These are phyloP conservation scores for Vanrija sp. DNA, from an alignment of 1,284 basidiomycete species.

Conservation along the genomic window DNA sequence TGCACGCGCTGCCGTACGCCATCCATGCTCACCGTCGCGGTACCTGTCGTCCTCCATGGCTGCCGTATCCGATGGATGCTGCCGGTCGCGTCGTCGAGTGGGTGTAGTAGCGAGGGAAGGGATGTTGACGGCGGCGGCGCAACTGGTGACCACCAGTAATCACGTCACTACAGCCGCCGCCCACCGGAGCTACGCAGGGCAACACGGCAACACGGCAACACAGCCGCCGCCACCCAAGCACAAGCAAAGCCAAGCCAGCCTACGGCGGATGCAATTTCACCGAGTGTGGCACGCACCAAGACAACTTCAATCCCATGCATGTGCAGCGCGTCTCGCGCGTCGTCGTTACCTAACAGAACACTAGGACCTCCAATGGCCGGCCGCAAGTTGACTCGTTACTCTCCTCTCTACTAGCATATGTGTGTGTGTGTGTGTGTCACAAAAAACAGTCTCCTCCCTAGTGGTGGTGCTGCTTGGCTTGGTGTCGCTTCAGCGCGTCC, in stretches of 20 bases:
- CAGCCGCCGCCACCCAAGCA: neutral
- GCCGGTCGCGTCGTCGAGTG: neutral
- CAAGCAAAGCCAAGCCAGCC: too few species aligned
- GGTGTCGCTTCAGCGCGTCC: slow-evolving; percentile 46
- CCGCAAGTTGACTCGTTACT: too few species aligned
- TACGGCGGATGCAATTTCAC: neutral
- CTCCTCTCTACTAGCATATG: too few species aligned
- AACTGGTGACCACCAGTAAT: neutral
- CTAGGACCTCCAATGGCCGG: too few species aligned
- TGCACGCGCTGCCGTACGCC: neutral
- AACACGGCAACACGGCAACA: too few species aligned
- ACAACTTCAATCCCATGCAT: too few species aligned
- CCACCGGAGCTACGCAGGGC: neutral
- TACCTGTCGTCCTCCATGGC: neutral
- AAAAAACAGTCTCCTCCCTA: neutral
- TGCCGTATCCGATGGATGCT: neutral
- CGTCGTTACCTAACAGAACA: too few species aligned
- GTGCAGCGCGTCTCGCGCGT: too few species aligned
- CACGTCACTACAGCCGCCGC: too few species aligned
- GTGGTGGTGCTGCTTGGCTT: slow-evolving; percentile 41
- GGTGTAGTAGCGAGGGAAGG: neutral
- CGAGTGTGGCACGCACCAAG: slow-evolving; percentile 7
- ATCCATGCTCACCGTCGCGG: slow-evolving; percentile 1
- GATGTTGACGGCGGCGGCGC: neutral
- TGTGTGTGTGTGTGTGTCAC: neutral